Conservation (phyloP, 129 eudicot genomes). For the Pittosporum tobira region DNA sequence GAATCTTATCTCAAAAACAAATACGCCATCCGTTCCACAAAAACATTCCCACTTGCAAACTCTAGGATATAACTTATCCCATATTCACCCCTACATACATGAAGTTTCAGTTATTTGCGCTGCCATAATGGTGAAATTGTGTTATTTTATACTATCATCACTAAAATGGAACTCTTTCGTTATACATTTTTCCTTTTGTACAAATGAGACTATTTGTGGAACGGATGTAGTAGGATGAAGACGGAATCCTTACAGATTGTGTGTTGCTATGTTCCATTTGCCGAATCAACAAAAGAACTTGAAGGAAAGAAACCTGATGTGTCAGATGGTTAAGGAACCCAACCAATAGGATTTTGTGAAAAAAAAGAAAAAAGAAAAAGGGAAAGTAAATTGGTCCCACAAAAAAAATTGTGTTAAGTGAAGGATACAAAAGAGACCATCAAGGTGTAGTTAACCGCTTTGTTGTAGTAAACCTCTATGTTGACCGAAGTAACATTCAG, state of each 20-base stretch:
- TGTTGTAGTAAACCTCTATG: conserved; percentile 71
- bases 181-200: no score
- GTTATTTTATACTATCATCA: no score
- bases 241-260: conserved; percentile 61
- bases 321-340: conserved; percentile 29
- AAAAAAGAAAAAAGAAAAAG: conserved; percentile 3
- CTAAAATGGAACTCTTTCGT: no score
- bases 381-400: background rate
- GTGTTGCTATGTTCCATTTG: conserved; percentile 98
- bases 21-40: no score
- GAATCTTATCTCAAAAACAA: no score
- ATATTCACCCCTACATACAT: no score
- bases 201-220: no score
- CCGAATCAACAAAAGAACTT: conserved; percentile 75
- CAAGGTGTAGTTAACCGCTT: conserved; percentile 93
- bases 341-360: conserved; percentile 4
- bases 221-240: background rate
- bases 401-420: no score
- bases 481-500: conserved; percentile 79
- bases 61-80: no score
- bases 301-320: conserved; percentile 67
- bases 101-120: no score
- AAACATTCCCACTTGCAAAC: no score
- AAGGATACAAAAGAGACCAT: conserved; percentile 98
- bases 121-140: no score